These are phyloP conservation scores for Acer negundo DNA, from an alignment of 345 rosid species.

Conservation along the genomic window DNA sequence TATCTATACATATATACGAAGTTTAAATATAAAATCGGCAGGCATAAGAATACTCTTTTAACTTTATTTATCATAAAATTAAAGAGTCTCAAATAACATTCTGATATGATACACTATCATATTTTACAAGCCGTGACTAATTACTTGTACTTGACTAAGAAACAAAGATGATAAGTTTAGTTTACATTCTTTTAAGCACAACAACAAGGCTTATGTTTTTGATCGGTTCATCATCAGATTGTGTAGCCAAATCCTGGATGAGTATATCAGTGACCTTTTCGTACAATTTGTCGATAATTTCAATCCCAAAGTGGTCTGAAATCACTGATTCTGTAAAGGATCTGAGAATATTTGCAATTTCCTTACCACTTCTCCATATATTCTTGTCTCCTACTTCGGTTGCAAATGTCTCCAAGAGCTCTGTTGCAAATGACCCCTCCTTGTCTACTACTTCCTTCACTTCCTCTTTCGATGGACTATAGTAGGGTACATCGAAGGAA, in stretches of 20 bases:
- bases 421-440: conserved; percentile 18
- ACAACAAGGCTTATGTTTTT: conserved; percentile 7
- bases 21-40: no score
- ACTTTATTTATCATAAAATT: no score
- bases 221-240: background rate
- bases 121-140: no score
- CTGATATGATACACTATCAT: no score
- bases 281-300: conserved; percentile 21
- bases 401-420: conserved; percentile 10
- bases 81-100: no score
- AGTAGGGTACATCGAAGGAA: conserved; percentile 23
- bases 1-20: no score
- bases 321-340: conserved; percentile 24
- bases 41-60: no score
- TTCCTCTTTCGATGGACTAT: conserved; percentile 21
- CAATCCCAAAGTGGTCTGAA: conserved; percentile 23
- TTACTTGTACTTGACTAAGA: no score
- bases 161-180: background rate
- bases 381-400: conserved; percentile 2
- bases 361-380: background rate
- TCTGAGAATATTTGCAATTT: conserved; percentile 1
- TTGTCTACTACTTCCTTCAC: background rate
- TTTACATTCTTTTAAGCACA: conserved; percentile 9
- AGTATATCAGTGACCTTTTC: conserved; percentile 16
- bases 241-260: conserved; percentile 1